Base-by-base conservation (phyloP, 2,329 filamentous ascomycete genomes). In the Trichophyton verrucosum region DNA sequence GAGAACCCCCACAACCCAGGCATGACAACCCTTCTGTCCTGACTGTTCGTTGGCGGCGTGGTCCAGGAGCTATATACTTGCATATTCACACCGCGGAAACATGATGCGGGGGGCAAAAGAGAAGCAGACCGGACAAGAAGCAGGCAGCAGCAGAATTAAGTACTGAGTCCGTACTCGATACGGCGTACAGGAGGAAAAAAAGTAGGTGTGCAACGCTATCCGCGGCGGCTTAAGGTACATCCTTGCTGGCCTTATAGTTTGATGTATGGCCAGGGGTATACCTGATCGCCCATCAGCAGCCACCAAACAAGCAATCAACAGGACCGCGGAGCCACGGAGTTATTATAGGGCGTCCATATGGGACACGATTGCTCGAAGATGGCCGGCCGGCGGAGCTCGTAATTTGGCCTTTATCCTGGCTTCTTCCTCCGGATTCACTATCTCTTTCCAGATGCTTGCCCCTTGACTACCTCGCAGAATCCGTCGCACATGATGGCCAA, bases 401-500 rank as follows among this genome's bases (percentile, higher is more conserved):
- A 55, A 55, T 20, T 17, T 36, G 9, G 22, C 49, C n/a, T 36
- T 27, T 20, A 55, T 55, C 49, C 49, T 55, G 27, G 49, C 49
- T 3, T 49, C 20, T 44, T 49, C 49, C 27, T 55, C 49, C 49
- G 49, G 49, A 36, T 55, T 55, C 13, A n/a, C 49, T 20, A n/a
- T 36, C 49, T 55, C 13, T 20, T 20, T 55, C 49, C 11, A n/a
- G 44, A 11, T 24, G 44, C 24, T 24, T 47, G 15, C 49, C 47
- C 49, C 38, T 57, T 57, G 55, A 33, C 55, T 27, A 8, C 20
- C 40, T 57, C 36, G 22, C 55, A 7, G 55, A 57, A 57, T 36
- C 55, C 36, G 40, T 57, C 55, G 55, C 55, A 57, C 55, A 57
- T 57, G 55, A 40, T 57, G 40, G 40, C 17, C 49, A 27, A 55